These are phyloP conservation scores for Phytophthora tubulina DNA, from an alignment of 352 stramenopile genomes.

Conservation along the genomic window DNA sequence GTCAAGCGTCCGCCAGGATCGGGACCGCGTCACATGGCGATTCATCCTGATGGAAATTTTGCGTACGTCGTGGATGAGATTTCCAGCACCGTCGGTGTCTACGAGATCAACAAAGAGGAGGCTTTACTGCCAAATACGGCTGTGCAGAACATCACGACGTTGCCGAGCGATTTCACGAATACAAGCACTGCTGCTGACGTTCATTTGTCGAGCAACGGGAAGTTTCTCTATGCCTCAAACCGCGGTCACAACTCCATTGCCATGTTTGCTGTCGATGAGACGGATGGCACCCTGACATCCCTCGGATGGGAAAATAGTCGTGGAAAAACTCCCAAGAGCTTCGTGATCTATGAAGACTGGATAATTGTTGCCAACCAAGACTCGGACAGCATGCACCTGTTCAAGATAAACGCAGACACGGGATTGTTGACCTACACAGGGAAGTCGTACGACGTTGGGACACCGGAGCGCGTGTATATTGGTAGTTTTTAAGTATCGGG, in stretches of 20 bases:
- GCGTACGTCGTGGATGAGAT: slow-evolving; percentile 68
- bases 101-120: slow-evolving; percentile 36
- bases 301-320: slow-evolving; percentile 45
- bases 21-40: slow-evolving; percentile 58
- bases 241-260: slow-evolving; percentile 67
- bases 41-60: slow-evolving; percentile 49
- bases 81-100: slow-evolving; percentile 65
- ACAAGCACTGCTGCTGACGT: slow-evolving; percentile 47
- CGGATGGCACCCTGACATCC: slow-evolving; percentile 36
- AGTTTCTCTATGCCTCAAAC: slow-evolving; percentile 74
- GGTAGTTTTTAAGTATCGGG: slow-evolving; percentile 10
- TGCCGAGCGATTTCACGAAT: slow-evolving; percentile 43
- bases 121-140: slow-evolving; percentile 28
- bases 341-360: slow-evolving; percentile 50
- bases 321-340: slow-evolving; percentile 54
- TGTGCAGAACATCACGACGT: slow-evolving; percentile 57
- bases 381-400: slow-evolving; percentile 56
- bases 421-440: slow-evolving; percentile 48
- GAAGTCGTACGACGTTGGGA: slow-evolving; percentile 40
- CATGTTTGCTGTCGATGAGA: slow-evolving; percentile 48
- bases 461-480: slow-evolving; percentile 47
- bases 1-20: slow-evolving; percentile 42
- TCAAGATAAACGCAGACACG: slow-evolving; percentile 40
- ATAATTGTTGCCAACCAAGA: slow-evolving; percentile 66
- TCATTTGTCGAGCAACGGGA: slow-evolving; percentile 51